These are phyloP conservation scores for Eucalyptus regnans DNA, from an alignment of 345 rosid species.

Conservation along the genomic window DNA sequence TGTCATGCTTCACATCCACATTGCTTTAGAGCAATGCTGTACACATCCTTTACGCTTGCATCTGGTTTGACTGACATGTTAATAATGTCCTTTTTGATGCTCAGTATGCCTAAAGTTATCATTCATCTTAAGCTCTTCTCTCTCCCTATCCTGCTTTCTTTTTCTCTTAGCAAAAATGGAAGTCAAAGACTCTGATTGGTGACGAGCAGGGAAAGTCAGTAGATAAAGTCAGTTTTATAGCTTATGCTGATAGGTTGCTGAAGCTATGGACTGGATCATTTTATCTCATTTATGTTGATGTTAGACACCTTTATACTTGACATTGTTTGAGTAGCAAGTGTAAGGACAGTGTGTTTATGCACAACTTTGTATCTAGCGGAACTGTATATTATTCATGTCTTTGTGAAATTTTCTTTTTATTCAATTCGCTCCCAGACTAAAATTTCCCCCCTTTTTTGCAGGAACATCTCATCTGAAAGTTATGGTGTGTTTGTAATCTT, in stretches of 20 bases:
- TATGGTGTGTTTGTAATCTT: constrained; percentile 38
- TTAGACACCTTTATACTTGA: background rate
- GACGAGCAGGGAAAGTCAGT: background rate
- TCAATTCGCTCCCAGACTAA: background rate
- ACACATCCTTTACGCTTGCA: background rate
- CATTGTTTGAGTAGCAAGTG: background rate
- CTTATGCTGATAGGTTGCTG: background rate
- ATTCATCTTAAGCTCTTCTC: background rate
- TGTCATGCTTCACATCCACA: background rate
- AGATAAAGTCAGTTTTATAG: background rate
- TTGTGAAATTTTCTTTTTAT: background rate
- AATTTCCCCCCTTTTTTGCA: background rate
- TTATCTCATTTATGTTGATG: background rate
- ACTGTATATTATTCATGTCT: background rate
- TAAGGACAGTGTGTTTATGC: background rate
- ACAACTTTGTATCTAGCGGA: background rate
- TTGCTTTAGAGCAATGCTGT: background rate
- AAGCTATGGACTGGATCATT: background rate
- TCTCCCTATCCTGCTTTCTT: background rate
- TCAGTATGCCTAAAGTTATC: background rate
- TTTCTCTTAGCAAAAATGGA: background rate
- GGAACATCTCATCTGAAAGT: constrained; percentile 49
- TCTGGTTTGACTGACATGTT: background rate
- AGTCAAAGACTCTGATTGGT: background rate
- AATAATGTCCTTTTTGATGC: background rate